These are phyloP conservation scores for Tritrichomonas foetus DNA, from an alignment of 208 protist species.

Conservation along the genomic window DNA sequence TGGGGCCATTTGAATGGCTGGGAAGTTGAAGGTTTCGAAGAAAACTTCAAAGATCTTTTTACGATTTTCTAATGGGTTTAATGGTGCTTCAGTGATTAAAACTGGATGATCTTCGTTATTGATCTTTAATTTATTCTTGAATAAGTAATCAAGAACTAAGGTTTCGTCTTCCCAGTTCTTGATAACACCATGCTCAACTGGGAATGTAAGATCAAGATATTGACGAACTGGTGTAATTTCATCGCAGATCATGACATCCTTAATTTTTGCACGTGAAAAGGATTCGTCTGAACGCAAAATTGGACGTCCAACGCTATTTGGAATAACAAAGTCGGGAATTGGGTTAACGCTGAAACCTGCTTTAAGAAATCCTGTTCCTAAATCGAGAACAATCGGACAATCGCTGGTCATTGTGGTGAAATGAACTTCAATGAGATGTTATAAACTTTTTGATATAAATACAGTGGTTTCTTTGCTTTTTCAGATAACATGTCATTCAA, in stretches of 20 bases:
- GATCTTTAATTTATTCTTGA: conserved; percentile 58
- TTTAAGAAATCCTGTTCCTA: conserved; percentile 79
- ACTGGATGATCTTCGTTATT: conserved; percentile 62
- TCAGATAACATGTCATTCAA: no score
- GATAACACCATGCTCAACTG: conserved; percentile 89
- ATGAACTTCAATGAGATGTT: no score
- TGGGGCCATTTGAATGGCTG: conserved; percentile 76
- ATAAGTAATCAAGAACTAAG: conserved; percentile 81
- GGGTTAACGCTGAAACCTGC: conserved; percentile 87
- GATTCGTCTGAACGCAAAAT: conserved; percentile 72
- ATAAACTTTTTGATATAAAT: no score
- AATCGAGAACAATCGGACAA: conserved; percentile 55
- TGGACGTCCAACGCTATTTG: conserved; percentile 82
- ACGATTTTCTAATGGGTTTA: conserved; percentile 79
- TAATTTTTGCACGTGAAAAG: conserved; percentile 43
- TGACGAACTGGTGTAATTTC: conserved; percentile 68
- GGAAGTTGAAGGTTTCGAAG: conserved; percentile 92
- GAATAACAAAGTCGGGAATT: conserved; percentile 88
- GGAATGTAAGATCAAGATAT: conserved; percentile 74
- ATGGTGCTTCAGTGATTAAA: conserved; percentile 90
- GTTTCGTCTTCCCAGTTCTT: conserved; percentile 89
- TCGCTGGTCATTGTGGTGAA: no score
- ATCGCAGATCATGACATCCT: conserved; percentile 84
- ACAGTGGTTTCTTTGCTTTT: no score
- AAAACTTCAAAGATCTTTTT: conserved; percentile 57